These are phyloP conservation scores for Heterobasidion annosum DNA, from an alignment of 1,284 basidiomycete genomes.

Conservation along the genomic window DNA sequence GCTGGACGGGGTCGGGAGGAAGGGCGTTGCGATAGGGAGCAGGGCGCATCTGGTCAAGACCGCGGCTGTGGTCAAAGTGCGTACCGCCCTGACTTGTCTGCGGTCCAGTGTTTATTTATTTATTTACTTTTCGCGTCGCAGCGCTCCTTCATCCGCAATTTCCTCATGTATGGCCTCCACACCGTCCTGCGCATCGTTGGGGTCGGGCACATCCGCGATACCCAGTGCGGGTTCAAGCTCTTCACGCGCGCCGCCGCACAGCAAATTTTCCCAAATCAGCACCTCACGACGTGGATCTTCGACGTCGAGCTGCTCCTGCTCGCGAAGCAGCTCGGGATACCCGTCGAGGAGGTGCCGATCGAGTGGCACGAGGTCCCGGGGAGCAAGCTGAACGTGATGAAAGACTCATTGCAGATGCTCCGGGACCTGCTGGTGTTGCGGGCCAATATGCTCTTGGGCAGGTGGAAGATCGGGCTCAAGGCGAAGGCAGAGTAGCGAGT, in stretches of 20 bases:
- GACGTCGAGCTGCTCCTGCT: conserved; percentile 93
- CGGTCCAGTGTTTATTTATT: background rate
- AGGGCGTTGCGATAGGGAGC: conserved; percentile 73
- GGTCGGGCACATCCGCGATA: conserved; percentile 84
- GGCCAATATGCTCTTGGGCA: conserved; percentile 72
- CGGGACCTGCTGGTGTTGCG: conserved; percentile 79
- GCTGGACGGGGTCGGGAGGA: conserved; percentile 53
- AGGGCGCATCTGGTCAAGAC: conserved; percentile 87
- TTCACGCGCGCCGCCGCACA: conserved; percentile 76
- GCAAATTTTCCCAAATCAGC: conserved; percentile 77
- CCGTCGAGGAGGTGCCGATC: conserved; percentile 80
- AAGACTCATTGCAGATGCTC: conserved; percentile 83
- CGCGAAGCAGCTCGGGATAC: conserved; percentile 66
- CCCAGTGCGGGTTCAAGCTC: conserved; percentile 95
- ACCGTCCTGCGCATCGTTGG: conserved; percentile 77
- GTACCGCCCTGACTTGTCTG: conserved; percentile 10
- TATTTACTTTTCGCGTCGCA: conserved; percentile 19
- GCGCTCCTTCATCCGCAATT: conserved; percentile 81
- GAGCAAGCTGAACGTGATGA: conserved; percentile 82
- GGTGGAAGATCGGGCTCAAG: conserved; percentile 33
- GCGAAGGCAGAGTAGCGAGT: background rate
- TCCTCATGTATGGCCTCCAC: conserved; percentile 90
- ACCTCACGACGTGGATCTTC: conserved; percentile 87
- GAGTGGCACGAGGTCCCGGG: conserved; percentile 90
- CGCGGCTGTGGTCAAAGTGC: conserved; percentile 89